Evolutionary conservation across 2,329 filamentous ascomycete species (phyloP), one percentile per base, ranked within the genome.

Genomic region (Penicillium sp.): DNA sequence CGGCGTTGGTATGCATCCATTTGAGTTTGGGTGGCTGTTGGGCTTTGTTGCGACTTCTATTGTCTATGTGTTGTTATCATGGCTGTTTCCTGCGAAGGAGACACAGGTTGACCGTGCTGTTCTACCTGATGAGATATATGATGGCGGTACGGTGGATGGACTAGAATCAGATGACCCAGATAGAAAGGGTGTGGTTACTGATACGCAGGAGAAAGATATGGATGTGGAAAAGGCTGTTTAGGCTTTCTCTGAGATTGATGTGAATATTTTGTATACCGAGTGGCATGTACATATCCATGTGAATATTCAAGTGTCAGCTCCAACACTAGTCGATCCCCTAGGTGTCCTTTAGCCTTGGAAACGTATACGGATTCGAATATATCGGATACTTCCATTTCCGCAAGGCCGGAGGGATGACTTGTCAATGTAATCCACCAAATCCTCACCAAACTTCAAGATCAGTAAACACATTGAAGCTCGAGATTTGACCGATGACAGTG

Each of bases 11-110:
- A 72, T 77, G 0, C 79, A 82, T 59, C 73, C 87, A 5, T 88
- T 87, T 65, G 78, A 81, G 26, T 85, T 88, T 65, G 84, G 86
- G n/a, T 88, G 85, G 82, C 66, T 88, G 17, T 77, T 86, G 46
- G 86, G 85, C 0, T 87, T 88, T 59, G 73, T 79, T 10, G 75
- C 70, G 0, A 84, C 82, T 8, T 79, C 81, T 19, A 47, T 84
- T 3, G 76, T 87, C 0, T 88, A 88, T 70, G 72, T 81, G 10
- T 63, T 58, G 0, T 62, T 87, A 19, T 81, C 76, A 45, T 73
- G 71, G 55, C 62, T 73, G 3, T 80, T 82, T 40, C 82, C 83
- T 8, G 79, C 77, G 0, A 68, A 56, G n/a, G 78, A 81, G 61
- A 79, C 80, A 0, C 67, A 83, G 45, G 68, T 87, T 11, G 61